Evolutionary conservation across 2,329 filamentous ascomycete species (phyloP), one percentile per base, ranked within the genome.

Genomic region (Aurifilum marmelostoma): DNA sequence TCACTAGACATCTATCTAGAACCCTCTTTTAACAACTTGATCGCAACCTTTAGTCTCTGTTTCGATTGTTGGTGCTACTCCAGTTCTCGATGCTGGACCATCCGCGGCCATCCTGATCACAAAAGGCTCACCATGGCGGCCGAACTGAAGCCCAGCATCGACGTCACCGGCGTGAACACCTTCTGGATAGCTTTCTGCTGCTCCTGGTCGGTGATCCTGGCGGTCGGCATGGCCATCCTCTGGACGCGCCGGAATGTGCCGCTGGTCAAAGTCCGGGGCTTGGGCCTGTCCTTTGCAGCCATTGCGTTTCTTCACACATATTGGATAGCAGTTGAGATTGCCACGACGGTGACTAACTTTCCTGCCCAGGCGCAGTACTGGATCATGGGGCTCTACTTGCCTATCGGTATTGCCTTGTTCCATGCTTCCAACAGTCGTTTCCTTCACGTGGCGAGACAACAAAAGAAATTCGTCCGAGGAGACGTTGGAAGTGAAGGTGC

Each of bases 341-440:
- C 78, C 66, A 72, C 75, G 1, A 73, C 77, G 66, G 75, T 76
- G 32, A 65, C 79, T 37, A 66, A 79, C 12, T 74, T 80, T n/a
- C 85, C 87, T 0, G 86, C 86, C 65, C 79, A 83, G 27, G 81
- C 81, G 21, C 87, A 90, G 76, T 91, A 83, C 75, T 91, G 88
- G 87, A 83, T 89, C 76, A 91, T 91, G 89, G 85, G 86, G 71
- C 81, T 88, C 67, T 89, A 87, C 76, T 80, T 91, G 3, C 89
- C 89, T 14, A 84, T 88, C 62, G 89, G 89, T 32, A 87, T 91
- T 67, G 88, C 87, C 9, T 78, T 91, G 6, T 91, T 91, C 75
- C 88, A 91, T 74, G 88, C 87, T 29, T 85, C 86, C 70, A 89
- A 90, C 75, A 84, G 82, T 73, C 86, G 87, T 67, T 87, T 91